Evolutionary conservation across 2,329 filamentous ascomycete genomes (phyloP).

Genomic region (Colletotrichum sp.): DNA sequence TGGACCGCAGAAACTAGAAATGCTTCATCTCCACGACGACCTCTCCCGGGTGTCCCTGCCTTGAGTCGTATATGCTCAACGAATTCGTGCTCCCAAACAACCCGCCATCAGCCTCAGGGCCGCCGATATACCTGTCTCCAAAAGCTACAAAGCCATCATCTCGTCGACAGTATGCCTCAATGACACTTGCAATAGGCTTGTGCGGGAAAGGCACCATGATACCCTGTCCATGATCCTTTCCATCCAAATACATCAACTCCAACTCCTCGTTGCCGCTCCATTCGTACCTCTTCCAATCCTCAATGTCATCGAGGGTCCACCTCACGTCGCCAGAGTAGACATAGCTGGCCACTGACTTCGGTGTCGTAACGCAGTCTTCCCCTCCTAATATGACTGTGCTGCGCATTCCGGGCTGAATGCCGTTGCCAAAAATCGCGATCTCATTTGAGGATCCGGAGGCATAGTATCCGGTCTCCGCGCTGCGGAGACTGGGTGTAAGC

Average conservation of each 20-base stretch:
- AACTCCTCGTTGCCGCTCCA: slow-evolving; percentile 28
- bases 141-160: slow-evolving; percentile 11
- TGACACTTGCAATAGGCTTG: slow-evolving; percentile 4
- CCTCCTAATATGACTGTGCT: slow-evolving; percentile 27
- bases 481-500: slow-evolving; percentile 34
- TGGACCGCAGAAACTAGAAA: not conserved
- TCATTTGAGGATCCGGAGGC: slow-evolving; percentile 3
- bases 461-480: slow-evolving; percentile 1
- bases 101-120: not conserved
- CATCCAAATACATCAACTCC: slow-evolving; percentile 27
- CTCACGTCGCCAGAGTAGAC: slow-evolving; percentile 23
- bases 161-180: slow-evolving; percentile 12
- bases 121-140: slow-evolving; percentile 7
- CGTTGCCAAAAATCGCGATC: slow-evolving; percentile 5
- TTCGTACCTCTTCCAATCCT: slow-evolving; percentile 1
- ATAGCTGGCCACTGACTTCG: slow-evolving; percentile 26
- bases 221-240: slow-evolving; percentile 27
- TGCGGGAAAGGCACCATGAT: slow-evolving; percentile 10
- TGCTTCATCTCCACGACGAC: not conserved
- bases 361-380: slow-evolving; percentile 25
- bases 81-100: not conserved
- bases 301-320: slow-evolving; percentile 12
- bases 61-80: not conserved
- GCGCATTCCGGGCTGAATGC: slow-evolving; percentile 31
- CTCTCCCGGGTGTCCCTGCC: not conserved